phyloP scores from a whole-genome alignment of 2,329 filamentous ascomycete genomes.

The Colletotrichum euphorbiae region DNA sequence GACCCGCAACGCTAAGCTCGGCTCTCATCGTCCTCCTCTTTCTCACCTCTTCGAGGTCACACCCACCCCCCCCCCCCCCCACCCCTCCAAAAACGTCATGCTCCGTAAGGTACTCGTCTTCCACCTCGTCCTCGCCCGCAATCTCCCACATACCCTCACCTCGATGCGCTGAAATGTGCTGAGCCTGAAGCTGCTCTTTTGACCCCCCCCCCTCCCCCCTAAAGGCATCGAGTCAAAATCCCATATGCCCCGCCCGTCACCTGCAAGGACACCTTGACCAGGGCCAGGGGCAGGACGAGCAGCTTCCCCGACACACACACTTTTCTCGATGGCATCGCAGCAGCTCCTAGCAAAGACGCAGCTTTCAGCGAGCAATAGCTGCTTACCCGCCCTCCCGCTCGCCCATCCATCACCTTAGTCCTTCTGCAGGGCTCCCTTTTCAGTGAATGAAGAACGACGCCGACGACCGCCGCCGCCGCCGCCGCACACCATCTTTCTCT shows the following conservation, averaged over 20 bases:
- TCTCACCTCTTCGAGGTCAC: slow-evolving; percentile 2
- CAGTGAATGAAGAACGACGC: slow-evolving; percentile 8
- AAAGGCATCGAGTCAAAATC: slow-evolving; percentile 26
- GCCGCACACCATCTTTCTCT: slow-evolving; percentile 2
- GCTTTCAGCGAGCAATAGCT: slow-evolving; percentile 10
- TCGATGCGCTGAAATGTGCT: neutral
- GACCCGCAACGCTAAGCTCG: slow-evolving; percentile 29
- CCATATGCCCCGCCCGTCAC: slow-evolving; percentile 31
- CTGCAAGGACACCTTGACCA: slow-evolving; percentile 33
- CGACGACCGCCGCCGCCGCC: neutral
- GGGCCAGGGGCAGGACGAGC: slow-evolving; percentile 33
- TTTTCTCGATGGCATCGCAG: slow-evolving; percentile 20
- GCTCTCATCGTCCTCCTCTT: slow-evolving; percentile 16
- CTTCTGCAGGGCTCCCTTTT: slow-evolving; percentile 14
- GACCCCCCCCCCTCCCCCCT: neutral
- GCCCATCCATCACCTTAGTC: slow-evolving; percentile 8
- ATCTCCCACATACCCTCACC: neutral
- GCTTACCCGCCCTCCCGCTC: slow-evolving; percentile 26
- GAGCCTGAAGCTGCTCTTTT: neutral
- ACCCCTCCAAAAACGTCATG: too few relatives aligned
- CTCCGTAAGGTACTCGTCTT: neutral
- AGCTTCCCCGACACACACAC: slow-evolving; percentile 39
- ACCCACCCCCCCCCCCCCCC: neutral
- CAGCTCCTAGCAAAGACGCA: slow-evolving; percentile 1
- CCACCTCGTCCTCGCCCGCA: slow-evolving; percentile 18